These are phyloP conservation scores for Pythium guiyangense DNA, from an alignment of 352 stramenopile genomes.

Conservation along the genomic window DNA sequence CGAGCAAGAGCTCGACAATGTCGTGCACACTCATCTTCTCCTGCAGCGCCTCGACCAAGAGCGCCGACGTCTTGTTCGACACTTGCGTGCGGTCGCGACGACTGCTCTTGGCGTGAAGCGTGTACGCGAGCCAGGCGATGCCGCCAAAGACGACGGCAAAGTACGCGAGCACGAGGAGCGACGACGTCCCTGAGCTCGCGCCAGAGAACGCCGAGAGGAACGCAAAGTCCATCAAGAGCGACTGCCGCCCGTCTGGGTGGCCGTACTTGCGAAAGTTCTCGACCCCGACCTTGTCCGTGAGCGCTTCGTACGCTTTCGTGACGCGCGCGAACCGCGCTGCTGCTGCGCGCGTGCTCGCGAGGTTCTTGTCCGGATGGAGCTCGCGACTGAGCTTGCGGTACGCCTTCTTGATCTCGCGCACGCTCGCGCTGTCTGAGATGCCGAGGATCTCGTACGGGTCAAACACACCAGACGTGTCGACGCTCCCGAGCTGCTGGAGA, in stretches of 20 bases:
- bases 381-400: constrained; percentile 61
- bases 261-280: constrained; percentile 79
- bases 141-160: constrained; percentile 58
- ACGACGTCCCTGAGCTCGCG: constrained; percentile 29
- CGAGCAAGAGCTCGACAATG: constrained; percentile 68
- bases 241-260: constrained; percentile 73
- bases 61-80: constrained; percentile 35
- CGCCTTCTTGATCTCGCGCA: constrained; percentile 69
- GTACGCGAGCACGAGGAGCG: constrained; percentile 69
- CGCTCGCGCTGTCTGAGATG: constrained; percentile 46
- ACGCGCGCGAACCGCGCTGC: constrained; percentile 56
- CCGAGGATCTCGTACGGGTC: constrained; percentile 85
- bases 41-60: constrained; percentile 47
- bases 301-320: constrained; percentile 83
- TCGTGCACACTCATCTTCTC: constrained; percentile 80
- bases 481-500: constrained; percentile 55
- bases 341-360: constrained; percentile 33
- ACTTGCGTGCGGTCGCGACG: constrained; percentile 60
- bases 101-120: constrained; percentile 44
- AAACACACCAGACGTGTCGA: constrained; percentile 75
- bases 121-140: constrained; percentile 59
- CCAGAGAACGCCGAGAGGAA: constrained; percentile 55
- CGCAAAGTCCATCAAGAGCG: constrained; percentile 69
- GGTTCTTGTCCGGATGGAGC: constrained; percentile 84
- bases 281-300: constrained; percentile 66